Conservation (phyloP, 495 filamentous ascomycete genomes). For the Bacidia rubella region DNA sequence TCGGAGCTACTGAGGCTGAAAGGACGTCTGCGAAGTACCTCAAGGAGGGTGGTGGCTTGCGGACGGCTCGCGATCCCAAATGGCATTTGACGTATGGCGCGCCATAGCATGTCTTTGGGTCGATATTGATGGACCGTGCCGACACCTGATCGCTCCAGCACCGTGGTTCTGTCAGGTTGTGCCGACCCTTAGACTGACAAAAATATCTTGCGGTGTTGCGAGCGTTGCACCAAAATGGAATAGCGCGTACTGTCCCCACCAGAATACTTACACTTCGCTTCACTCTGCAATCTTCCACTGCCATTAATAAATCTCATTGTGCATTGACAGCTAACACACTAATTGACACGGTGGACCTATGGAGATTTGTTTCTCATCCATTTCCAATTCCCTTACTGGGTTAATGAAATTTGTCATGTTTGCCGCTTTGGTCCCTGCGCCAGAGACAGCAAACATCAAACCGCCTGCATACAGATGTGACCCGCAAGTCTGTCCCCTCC, state of each 20-base stretch:
- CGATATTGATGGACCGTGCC: neutral
- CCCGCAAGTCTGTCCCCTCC: too few relatives aligned
- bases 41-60: neutral
- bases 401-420: neutral
- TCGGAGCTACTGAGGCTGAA: conserved; percentile 1
- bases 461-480: neutral
- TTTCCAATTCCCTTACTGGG: too few relatives aligned
- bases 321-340: too few relatives aligned
- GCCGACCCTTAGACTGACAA: too few relatives aligned
- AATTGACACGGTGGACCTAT: too few relatives aligned
- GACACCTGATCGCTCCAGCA: too few relatives aligned
- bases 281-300: neutral
- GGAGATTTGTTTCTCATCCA: too few relatives aligned
- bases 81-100: neutral
- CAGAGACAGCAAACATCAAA: neutral
- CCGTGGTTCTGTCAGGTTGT: too few relatives aligned
- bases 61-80: neutral
- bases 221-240: neutral
- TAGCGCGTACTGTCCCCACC: neutral
- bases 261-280: neutral
- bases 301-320: too few relatives aligned
- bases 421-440: neutral
- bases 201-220: neutral
- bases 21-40: neutral
- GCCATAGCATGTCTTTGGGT: conserved; percentile 11